Evolutionary conservation across 441 rosid genomes (phyloP).

Genomic region (Pelargonium cotyledonis): DNA sequence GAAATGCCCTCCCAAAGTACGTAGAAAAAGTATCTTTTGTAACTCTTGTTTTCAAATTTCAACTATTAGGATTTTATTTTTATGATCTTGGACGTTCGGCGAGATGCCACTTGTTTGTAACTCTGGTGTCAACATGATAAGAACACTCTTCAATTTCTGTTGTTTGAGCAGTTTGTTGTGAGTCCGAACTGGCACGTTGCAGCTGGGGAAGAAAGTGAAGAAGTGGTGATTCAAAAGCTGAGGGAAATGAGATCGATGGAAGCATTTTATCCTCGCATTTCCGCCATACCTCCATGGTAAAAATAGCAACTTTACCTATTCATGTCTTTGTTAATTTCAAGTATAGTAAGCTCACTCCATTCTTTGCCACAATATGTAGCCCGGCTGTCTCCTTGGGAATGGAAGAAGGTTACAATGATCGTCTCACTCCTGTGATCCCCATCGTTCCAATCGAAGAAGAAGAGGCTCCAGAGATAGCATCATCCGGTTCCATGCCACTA

Average conservation of each 20-base stretch:
- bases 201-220: conserved; percentile 57
- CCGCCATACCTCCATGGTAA: conserved; percentile 48
- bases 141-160: neutral
- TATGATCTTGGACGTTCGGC: neutral
- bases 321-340: neutral
- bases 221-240: conserved; percentile 35
- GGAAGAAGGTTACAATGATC: conserved; percentile 40
- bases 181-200: conserved; percentile 41
- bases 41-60: neutral
- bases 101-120: neutral
- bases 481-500: conserved; percentile 4
- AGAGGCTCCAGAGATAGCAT: conserved; percentile 14
- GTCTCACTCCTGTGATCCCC: conserved; percentile 48
- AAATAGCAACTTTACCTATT: neutral
- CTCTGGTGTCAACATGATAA: neutral
- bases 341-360: neutral
- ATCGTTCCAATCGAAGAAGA: conserved; percentile 49
- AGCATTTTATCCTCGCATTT: conserved; percentile 56
- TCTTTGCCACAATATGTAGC: conserved; percentile 32
- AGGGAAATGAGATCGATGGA: conserved; percentile 51
- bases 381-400: conserved; percentile 42
- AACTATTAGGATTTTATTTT: neutral
- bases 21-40: neutral
- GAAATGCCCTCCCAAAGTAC: conserved; percentile 57
- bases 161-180: conserved; percentile 36